Evolutionary conservation across 1,139 yeast species (phyloP).

Genomic region (Chernovozyma aurita): DNA sequence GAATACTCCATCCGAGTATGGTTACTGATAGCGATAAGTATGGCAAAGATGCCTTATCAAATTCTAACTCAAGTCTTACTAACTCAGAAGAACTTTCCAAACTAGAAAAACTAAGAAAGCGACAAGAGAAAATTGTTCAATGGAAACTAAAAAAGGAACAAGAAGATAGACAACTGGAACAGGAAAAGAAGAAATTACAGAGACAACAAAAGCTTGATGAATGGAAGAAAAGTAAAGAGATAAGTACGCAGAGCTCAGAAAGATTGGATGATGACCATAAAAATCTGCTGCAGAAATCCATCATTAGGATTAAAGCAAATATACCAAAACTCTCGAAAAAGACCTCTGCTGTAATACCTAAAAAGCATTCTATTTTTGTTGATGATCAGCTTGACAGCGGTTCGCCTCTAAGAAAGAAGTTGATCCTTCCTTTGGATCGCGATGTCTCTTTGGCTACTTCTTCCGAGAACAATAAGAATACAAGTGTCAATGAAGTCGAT

Average conservation of each 20-base stretch:
- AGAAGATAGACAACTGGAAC: slow-evolving; percentile 12
- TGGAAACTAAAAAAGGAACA: slow-evolving; percentile 38
- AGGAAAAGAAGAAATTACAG: slow-evolving; percentile 11
- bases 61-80: slow-evolving; percentile 1
- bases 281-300: not conserved
- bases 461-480: not conserved
- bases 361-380: not conserved
- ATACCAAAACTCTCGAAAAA: not conserved
- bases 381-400: slow-evolving; percentile 1
- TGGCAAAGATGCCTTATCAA: not conserved
- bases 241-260: not conserved
- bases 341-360: not conserved
- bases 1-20: not conserved
- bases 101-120: slow-evolving; percentile 30
- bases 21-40: not conserved
- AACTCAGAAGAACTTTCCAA: slow-evolving; percentile 16
- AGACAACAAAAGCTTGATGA: slow-evolving; percentile 34
- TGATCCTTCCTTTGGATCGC: not conserved
- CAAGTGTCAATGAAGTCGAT: slow-evolving; percentile 10
- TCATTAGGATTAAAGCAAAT: not conserved
- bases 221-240: slow-evolving; percentile 31
- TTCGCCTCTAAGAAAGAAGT: not conserved
- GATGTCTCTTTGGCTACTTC: not conserved
- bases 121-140: slow-evolving; percentile 38
- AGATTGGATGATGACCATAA: not conserved